These are phyloP conservation scores for Diaporthe sp. DNA, from an alignment of 2,329 filamentous ascomycete genomes.

Conservation along the genomic window DNA sequence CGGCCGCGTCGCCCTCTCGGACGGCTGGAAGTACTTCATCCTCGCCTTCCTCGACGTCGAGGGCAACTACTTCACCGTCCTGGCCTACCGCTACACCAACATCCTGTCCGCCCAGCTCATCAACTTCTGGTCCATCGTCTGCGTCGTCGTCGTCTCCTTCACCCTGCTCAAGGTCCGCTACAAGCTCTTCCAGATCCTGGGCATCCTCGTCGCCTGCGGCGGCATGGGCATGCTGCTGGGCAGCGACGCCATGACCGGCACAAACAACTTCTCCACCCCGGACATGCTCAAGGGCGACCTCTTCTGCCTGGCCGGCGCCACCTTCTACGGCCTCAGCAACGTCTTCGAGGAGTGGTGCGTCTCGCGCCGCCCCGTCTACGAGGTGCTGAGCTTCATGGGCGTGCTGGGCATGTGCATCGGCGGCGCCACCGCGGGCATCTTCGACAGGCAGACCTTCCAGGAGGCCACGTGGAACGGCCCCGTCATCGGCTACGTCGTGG, in stretches of 20 bases:
- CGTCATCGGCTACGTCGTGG: conserved; percentile 86
- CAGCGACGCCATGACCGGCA: conserved; percentile 86
- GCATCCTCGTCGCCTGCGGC: conserved; percentile 91
- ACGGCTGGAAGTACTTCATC: conserved; percentile 96
- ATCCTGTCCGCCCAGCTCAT: conserved; percentile 94
- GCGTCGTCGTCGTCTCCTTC: conserved; percentile 90
- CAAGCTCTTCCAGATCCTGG: conserved; percentile 85
- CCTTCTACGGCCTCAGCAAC: conserved; percentile 92
- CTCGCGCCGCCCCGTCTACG: conserved; percentile 87
- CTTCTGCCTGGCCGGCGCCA: conserved; percentile 90
- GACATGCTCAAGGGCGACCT: conserved; percentile 91
- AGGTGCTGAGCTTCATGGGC: conserved; percentile 92
- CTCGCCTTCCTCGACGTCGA: conserved; percentile 94
- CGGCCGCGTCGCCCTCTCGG: conserved; percentile 71
- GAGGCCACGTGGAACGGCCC: conserved; percentile 74
- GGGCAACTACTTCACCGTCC: conserved; percentile 97
- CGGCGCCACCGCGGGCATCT: conserved; percentile 90
- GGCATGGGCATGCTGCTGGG: conserved; percentile 90
- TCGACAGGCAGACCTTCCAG: conserved; percentile 83
- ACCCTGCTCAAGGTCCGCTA: conserved; percentile 89
- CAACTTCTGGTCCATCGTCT: conserved; percentile 98
- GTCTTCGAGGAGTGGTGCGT: conserved; percentile 96
- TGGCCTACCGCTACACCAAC: conserved; percentile 94
- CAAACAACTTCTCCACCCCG: conserved; percentile 76
- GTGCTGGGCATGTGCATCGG: conserved; percentile 93